These are phyloP conservation scores for Hirsutella minnesotensis DNA, from an alignment of 2,329 filamentous ascomycete genomes.

Conservation along the genomic window DNA sequence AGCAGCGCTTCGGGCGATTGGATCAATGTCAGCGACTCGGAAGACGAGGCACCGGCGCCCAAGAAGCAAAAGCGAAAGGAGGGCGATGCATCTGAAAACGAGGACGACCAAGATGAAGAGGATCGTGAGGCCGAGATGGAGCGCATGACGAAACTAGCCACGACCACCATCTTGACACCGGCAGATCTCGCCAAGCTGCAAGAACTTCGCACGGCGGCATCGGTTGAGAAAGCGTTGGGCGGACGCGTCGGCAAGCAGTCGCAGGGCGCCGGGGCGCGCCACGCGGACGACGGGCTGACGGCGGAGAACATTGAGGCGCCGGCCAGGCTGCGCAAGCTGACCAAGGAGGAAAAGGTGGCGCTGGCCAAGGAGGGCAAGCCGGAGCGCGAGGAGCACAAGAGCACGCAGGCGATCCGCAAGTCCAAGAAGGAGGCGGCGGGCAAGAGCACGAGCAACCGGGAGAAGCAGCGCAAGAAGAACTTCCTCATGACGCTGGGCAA, in stretches of 20 bases:
- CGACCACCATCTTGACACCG: conserved; percentile 84
- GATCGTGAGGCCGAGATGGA: conserved; percentile 31
- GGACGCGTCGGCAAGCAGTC: conserved; percentile 30
- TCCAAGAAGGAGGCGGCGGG: conserved; percentile 79
- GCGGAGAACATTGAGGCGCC: conserved; percentile 87
- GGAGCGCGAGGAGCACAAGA: conserved; percentile 69
- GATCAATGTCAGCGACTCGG: conserved; percentile 82
- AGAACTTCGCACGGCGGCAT: conserved; percentile 67
- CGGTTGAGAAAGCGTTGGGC: conserved; percentile 53
- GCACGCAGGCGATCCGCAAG: conserved; percentile 71
- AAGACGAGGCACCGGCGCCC: conserved; percentile 57
- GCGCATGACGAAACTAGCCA: conserved; percentile 66
- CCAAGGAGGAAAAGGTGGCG: conserved; percentile 80
- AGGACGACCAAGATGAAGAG: conserved; percentile 30
- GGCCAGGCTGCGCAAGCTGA: conserved; percentile 67
- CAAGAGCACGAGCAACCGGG: conserved; percentile 94
- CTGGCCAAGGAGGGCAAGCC: conserved; percentile 74
- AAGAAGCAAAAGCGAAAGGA: conserved; percentile 27
- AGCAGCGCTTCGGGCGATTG: conserved; percentile 71
- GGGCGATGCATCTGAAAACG: conserved; percentile 14
- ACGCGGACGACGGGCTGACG: conserved; percentile 79
- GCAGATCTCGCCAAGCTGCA: conserved; percentile 92
- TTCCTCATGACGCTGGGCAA: conserved; percentile 97
- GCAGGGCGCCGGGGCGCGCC: conserved; percentile 40
- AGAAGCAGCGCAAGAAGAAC: conserved; percentile 96